Evolutionary conservation across 2,329 filamentous ascomycete species (phyloP).

Genomic region (Talaromyces rugulosus): DNA sequence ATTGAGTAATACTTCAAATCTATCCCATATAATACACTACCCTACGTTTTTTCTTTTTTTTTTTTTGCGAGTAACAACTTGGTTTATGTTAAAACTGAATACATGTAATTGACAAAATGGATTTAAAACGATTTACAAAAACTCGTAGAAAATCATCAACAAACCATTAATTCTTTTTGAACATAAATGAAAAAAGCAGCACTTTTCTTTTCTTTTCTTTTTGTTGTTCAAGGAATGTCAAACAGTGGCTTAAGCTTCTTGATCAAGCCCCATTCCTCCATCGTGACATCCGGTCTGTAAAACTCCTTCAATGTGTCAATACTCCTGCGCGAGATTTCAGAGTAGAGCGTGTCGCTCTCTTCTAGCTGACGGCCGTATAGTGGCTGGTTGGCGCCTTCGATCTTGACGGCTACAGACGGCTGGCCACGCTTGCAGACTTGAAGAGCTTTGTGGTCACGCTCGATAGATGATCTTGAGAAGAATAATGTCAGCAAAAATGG

Average conservation of each 20-base stretch:
- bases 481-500: constrained; percentile 19
- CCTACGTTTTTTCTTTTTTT: neutral
- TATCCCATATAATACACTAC: neutral
- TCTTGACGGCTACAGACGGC: constrained; percentile 96
- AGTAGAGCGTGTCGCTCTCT: constrained; percentile 84
- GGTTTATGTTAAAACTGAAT: neutral
- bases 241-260: constrained; percentile 94
- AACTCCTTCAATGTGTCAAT: constrained; percentile 97
- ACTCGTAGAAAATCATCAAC: neutral
- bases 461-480: constrained; percentile 73
- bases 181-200: neutral
- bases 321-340: constrained; percentile 75
- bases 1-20: neutral
- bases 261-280: constrained; percentile 92
- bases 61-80: neutral
- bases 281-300: constrained; percentile 79
- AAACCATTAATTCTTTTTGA: neutral
- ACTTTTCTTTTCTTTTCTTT: neutral
- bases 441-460: constrained; percentile 96
- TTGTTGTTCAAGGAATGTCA: constrained; percentile 64
- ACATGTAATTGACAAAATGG: neutral
- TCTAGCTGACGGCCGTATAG: constrained; percentile 93
- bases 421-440: constrained; percentile 90
- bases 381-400: constrained; percentile 89
- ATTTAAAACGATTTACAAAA: neutral